phyloP scores from a whole-genome alignment of 2,329 filamentous ascomycete genomes.

The Arthrobotrys sphaeroides region DNA sequence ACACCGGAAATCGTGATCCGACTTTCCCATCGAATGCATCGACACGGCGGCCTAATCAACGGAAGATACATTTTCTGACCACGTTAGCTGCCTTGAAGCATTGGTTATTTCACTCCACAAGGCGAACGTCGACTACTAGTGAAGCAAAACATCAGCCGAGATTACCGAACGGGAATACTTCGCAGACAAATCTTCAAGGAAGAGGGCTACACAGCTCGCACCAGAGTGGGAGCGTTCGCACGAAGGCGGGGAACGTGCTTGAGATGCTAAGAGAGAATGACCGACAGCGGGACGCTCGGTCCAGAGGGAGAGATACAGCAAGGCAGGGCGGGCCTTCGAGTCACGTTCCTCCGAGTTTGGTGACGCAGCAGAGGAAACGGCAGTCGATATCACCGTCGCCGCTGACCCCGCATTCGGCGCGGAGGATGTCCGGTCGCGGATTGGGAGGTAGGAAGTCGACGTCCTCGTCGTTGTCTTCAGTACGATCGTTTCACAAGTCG shows the following conservation, averaged over 20 bases:
- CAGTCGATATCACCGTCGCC: constrained; percentile 87
- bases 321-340: constrained; percentile 29
- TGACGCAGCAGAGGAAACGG: constrained; percentile 68
- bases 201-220: constrained; percentile 39
- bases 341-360: constrained; percentile 23
- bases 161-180: constrained; percentile 40
- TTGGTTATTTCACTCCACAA: constrained; percentile 75
- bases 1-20: constrained; percentile 46
- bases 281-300: constrained; percentile 30
- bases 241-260: constrained; percentile 37
- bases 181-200: constrained; percentile 43
- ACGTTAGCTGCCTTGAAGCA: constrained; percentile 75
- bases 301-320: constrained; percentile 30
- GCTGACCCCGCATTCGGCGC: constrained; percentile 84
- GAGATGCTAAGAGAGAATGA: constrained; percentile 49
- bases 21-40: constrained; percentile 32
- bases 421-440: constrained; percentile 81
- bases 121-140: constrained; percentile 69
- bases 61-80: constrained; percentile 68
- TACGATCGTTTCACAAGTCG: constrained; percentile 88
- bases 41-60: constrained; percentile 73
- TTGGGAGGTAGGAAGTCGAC: constrained; percentile 93
- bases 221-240: constrained; percentile 44
- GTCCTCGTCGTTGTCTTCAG: constrained; percentile 90
- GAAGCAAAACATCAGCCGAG: constrained; percentile 35